These are phyloP conservation scores for Thuidium tamariscinum DNA, from an alignment of 225 moss, liverwort and hornwort genomes.

Conservation along the genomic window DNA sequence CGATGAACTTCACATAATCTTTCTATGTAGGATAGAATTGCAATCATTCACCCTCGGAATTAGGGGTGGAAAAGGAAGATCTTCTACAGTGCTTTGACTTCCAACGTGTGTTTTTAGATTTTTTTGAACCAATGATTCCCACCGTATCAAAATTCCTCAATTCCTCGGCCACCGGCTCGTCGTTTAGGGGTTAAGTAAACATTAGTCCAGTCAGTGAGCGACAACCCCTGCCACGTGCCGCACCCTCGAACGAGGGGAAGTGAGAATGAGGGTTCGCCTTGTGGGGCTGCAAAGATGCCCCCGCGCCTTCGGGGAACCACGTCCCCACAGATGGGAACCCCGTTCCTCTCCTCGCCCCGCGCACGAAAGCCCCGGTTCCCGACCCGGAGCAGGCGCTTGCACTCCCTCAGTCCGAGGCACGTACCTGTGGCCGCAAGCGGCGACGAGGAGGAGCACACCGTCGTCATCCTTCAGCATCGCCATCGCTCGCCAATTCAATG, in stretches of 20 bases:
- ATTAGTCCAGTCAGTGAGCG: no score
- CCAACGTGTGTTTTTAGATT: no score
- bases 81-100: no score
- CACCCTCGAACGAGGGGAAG: background rate
- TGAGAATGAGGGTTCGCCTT: background rate
- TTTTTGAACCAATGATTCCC: no score
- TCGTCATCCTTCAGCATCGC: background rate
- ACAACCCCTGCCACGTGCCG: background rate
- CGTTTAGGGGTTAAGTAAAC: no score
- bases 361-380: background rate
- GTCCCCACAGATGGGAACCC: background rate
- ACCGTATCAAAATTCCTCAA: no score
- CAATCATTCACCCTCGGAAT: no score
- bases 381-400: background rate
- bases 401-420: background rate
- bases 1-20: no score
- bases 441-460: background rate
- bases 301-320: background rate
- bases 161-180: no score
- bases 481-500: background rate
- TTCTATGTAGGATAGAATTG: no score
- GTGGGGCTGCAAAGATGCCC: background rate
- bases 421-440: background rate
- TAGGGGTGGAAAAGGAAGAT: no score
- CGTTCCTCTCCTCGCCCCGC: background rate